Base-by-base conservation (phyloP, 192 early-diverging fungal genomes). In the Ambispora gerdemannii region DNA sequence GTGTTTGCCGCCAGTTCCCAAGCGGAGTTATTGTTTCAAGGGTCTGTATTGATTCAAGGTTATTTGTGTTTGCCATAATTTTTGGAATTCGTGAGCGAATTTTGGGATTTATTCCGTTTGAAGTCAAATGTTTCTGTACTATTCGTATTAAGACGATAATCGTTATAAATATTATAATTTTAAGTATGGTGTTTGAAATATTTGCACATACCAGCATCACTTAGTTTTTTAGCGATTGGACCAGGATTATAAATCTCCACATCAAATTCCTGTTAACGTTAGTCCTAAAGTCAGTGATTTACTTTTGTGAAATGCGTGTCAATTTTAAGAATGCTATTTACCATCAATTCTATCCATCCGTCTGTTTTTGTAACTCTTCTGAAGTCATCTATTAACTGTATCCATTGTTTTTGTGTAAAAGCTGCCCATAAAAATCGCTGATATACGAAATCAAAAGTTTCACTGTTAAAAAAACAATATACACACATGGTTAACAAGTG, bases 361-460 rank as follows among this genome's bases (percentile, higher is more conserved):
- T 22, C 50, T 20, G 22, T 22, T 10, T 50, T 50, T 3, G 19
- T 20, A 3, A 50, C 50, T 50, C 50, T 50, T 22, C 22, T 50
- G 17, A 50, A 50, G 17, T 50, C 50, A 3, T 22, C 19, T 20
- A 50, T 50, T 50, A 10, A 2, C 3, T 15, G 50, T 50, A 20
- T 22, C 50, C 50, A 50, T 50, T 50, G 50, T 10, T 10, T 50
- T 22, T 20, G 3, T 3, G 3, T 50, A 15, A 50, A 50, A 20
- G 50, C 1, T 15, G 3, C 22, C 50, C 17, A 3, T 22, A 15
- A 50, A 15, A 25, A 52, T 3, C 66, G 49, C 34, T 68, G 47
- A 34, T 52, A 35, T 20, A 68, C 67, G 17, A 68, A 68, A 50
- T 55, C 47, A 30, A 68, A 51, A 13, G 67, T 68, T 0, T 52